A percentile compares a stretch with the other conserved stretches of the same genome.
These are phyloP conservation scores for Malassezia obtusa DNA, from an alignment of 1,284 basidiomycete genomes.

Conservation along the genomic window DNA sequence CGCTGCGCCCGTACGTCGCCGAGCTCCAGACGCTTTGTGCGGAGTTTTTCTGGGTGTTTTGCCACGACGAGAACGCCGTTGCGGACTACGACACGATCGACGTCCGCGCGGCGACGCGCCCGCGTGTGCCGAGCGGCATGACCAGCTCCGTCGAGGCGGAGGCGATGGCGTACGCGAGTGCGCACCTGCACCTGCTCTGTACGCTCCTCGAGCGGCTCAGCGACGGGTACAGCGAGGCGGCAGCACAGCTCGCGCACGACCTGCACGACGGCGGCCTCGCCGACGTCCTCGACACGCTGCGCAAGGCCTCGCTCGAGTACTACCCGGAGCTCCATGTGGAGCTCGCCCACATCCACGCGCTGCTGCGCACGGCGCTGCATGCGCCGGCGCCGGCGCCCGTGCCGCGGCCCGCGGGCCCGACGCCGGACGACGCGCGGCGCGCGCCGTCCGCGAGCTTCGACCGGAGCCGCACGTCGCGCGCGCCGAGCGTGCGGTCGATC, in stretches of 20 bases:
- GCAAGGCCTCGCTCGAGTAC: conserved; percentile 28
- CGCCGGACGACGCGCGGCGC: no score
- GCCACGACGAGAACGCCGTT: conserved; percentile 81
- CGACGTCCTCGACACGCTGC: conserved; percentile 27
- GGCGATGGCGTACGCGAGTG: conserved; percentile 74
- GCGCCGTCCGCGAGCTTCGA: no score
- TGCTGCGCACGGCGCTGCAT: background rate
- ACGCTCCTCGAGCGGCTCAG: conserved; percentile 17
- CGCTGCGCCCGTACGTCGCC: conserved; percentile 81
- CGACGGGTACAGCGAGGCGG: conserved; percentile 17
- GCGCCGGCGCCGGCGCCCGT: no score
- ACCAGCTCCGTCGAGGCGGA: conserved; percentile 97
- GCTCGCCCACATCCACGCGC: conserved; percentile 23
- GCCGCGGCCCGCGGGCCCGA: no score
- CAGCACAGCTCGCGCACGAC: conserved; percentile 4
- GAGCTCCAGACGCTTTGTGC: conserved; percentile 80
- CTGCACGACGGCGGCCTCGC: background rate
- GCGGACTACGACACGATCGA: conserved; percentile 76
- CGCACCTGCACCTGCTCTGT: conserved; percentile 30
- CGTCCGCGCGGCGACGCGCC: conserved; percentile 71
- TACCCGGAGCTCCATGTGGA: conserved; percentile 40
- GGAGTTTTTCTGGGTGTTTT: conserved; percentile 97
- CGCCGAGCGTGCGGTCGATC: no score
- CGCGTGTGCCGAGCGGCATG: conserved; percentile 90
- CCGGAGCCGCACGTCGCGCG: no score